Base-by-base conservation (phyloP, 2,329 filamentous ascomycete genomes). In the Fusarium verticillioides region DNA sequence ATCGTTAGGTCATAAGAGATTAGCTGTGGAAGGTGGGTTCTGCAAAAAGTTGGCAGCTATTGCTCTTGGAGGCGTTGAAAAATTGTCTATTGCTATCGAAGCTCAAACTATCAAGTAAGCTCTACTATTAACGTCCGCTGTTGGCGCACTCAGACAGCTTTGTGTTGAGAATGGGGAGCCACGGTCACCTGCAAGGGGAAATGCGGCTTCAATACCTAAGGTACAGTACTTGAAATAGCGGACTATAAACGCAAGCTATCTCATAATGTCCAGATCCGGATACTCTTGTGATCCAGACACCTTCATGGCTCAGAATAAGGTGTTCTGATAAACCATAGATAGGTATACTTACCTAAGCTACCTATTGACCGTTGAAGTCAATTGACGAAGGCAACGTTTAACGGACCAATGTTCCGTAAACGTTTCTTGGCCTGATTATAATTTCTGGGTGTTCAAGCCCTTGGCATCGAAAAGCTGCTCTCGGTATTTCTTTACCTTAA, bases 151-250 rank as follows among this genome's bases (percentile, higher is more conserved):
- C 9, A 21, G 32, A 16, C 26, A 32, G 37, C 37, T 42, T 39
- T 62, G 61, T 42, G 66, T 60, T 60, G 65, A 73, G 70, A 61
- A 62, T 59, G 34, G 28, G 21, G 21, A 21, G 59, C 60, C 54
- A 64, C 59, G 58, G 62, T 52, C 42, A 36, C 54, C 52, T 69
- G 46, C 70, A 73, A 73, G 61, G 70, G 61, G 58, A 43, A 42
- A 37, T 42, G 67, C 46, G 65, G 53, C 46, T 63, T 39, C 61
- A 52, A 63, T 63, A 34, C n/a, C n/a, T 59, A 18, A 37, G 36
- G 36, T 18, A 32, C 26, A 23, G 19, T 44, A 40, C 36, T 59
- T 50, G 47, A 50, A 49, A 53, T 46, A 50, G 49, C 64, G 63
- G 57, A 43, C 42, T 63, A n/a, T 50, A 60, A 34, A 30, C 28